These are phyloP conservation scores for Oryza brachyantha DNA, from an alignment of 176 grass and related monocot genomes.

Conservation along the genomic window DNA sequence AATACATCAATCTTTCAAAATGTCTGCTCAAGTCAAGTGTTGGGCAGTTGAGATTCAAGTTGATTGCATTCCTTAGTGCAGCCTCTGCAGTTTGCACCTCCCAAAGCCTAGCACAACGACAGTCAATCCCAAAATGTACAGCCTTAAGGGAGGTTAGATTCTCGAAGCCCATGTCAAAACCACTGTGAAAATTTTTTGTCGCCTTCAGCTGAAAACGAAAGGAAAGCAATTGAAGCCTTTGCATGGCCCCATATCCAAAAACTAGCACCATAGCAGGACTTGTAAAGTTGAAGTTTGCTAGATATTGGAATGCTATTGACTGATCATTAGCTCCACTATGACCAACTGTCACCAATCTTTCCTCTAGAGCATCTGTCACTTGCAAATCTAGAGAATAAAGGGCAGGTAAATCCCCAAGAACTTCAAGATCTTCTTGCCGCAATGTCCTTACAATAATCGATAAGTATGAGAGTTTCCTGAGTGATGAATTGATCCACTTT, in stretches of 20 bases:
- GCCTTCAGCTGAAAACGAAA: neutral
- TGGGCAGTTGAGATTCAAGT: neutral
- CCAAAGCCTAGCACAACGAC: neutral
- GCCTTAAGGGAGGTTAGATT: neutral
- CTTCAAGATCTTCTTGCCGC: neutral
- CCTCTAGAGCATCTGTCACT: neutral
- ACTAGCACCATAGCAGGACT: neutral
- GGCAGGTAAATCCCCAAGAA: neutral
- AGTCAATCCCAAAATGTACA: neutral
- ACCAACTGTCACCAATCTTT: neutral
- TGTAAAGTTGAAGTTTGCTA: neutral
- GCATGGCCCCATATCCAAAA: neutral
- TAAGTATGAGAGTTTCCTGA: neutral
- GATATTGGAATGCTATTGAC: neutral
- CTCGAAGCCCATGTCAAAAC: neutral
- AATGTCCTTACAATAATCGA: neutral
- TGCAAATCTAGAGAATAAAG: constrained; percentile 5
- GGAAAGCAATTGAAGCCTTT: neutral
- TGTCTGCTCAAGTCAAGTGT: neutral
- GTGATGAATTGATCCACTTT: neutral
- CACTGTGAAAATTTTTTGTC: neutral
- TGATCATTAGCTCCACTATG: neutral
- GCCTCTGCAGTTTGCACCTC: neutral
- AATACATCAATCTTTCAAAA: neutral
- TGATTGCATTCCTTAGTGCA: neutral